phyloP scores from a whole-genome alignment of 257 asterid species.

The Salvia hispanica region DNA sequence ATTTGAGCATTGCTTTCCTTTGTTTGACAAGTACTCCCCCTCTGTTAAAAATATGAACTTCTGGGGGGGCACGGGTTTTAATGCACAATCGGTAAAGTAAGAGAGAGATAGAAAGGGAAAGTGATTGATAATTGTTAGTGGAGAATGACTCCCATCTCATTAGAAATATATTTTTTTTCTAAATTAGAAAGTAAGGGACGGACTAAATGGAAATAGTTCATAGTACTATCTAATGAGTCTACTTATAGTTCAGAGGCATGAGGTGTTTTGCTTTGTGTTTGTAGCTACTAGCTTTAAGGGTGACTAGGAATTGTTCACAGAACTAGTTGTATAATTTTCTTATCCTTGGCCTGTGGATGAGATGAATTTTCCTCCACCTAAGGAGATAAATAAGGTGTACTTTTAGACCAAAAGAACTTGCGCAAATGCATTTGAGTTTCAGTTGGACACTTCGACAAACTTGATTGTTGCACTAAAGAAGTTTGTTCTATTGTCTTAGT shows the following conservation, averaged over 20 bases:
- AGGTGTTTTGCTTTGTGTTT: neutral
- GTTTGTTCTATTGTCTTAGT: too few species aligned
- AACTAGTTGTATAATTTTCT: neutral
- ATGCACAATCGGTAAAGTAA: too few species aligned
- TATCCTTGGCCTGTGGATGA: neutral
- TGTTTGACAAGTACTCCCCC: neutral
- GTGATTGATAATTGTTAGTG: too few species aligned
- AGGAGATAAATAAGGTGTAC: neutral
- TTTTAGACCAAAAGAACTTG: neutral
- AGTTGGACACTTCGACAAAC: neutral
- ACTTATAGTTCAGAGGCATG: conserved; percentile 6
- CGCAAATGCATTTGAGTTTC: conserved; percentile 3
- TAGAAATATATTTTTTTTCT: too few species aligned
- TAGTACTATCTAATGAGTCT: neutral
- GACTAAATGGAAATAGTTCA: too few species aligned
- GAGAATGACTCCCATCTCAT: too few species aligned
- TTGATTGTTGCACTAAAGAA: neutral
- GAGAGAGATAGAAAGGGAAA: too few species aligned
- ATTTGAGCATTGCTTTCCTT: neutral
- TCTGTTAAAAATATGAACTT: too few species aligned
- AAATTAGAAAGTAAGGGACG: too few species aligned
- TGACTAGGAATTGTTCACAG: neutral
- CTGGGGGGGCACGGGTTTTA: too few species aligned
- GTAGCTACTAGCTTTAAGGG: neutral
- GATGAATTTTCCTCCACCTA: neutral